Base-by-base conservation (phyloP, 306 rosid genomes). In the Prunus fruticosa region DNA sequence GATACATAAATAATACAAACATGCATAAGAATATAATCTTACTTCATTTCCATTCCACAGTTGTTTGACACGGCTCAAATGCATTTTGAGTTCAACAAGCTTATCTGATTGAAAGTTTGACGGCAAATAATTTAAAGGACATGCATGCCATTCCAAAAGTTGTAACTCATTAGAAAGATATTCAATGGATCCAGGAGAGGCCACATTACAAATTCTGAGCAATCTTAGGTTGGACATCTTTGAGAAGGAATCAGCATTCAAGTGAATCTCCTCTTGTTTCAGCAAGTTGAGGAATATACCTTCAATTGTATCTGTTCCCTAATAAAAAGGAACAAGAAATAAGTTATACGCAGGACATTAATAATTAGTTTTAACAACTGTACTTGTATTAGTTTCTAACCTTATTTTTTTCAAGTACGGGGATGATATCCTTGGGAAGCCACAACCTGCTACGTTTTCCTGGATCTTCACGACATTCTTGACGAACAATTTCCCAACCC, bases 121-220 rank as follows among this genome's bases (percentile, higher is more conserved):
- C 3, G 80, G 84, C 18, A 81, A 32, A 34, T n/a, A 75, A 9
- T n/a, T 15, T 14, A 49, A 45, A 2, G 84, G 84, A 66, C 49
- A 80, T 1, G 41, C 38, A 63, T 81, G 73, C 84, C 80, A 81
- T 20, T 70, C 79, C 38, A 81, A 45, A 71, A 72, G 14, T 56
- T 74, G 70, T 8, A 82, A 54, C 67, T 77, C 71, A 4, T 77
- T 47, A 28, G 76, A 66, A 13, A 77, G 79, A 20, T 52, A 77
- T 34, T 45, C 34, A 28, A 67, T 15, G 1, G 28, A 18, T 38
- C 34, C 30, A 13, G 53, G 15, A 38, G 77, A 3, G 11, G 67
- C 0, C 16, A 51, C 82, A 16, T 73, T 82, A 4, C 8, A 13
- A 3, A 77, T 14, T 67, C 65, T 76, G 57, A 81, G 63, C 20